Conservation (phyloP, 768 basidiomycete species). For the Suillus subaureus region DNA sequence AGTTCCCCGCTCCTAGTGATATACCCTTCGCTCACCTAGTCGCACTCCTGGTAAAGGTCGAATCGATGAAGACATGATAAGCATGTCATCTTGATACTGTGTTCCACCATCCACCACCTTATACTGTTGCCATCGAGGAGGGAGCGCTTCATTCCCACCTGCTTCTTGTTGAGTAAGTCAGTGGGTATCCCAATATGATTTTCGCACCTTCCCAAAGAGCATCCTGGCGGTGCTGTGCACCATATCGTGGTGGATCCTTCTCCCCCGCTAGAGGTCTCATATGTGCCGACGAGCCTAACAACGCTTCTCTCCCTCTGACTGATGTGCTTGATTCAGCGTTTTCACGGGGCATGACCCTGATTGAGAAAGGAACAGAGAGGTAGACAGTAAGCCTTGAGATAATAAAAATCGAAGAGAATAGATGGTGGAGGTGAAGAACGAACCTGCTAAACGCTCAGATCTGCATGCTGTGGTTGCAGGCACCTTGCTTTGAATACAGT, state of each 20-base stretch:
- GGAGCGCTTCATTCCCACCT: not conserved
- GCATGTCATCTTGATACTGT: not conserved
- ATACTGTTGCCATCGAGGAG: not conserved
- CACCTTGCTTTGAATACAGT: too few species aligned
- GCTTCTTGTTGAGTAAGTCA: not conserved
- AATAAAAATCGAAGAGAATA: not conserved
- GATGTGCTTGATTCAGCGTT: not conserved
- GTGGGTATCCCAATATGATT: not conserved
- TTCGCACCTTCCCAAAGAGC: not conserved
- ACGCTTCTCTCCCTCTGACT: not conserved
- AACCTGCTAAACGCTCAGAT: not conserved
- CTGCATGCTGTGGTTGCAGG: too few species aligned
- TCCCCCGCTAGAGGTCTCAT: not conserved
- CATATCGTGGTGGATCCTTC: not conserved
- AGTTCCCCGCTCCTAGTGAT: not conserved
- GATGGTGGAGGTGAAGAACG: not conserved
- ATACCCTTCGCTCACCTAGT: not conserved
- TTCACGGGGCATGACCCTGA: not conserved
- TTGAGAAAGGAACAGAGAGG: not conserved
- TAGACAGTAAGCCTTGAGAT: not conserved
- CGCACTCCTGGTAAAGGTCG: slow-evolving; percentile 4
- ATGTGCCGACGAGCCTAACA: not conserved
- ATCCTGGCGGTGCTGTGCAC: not conserved
- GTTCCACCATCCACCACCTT: not conserved
- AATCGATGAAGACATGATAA: accelerated